These are phyloP conservation scores for Bjerkandera adusta DNA, from an alignment of 1,284 basidiomycete genomes.

Conservation along the genomic window DNA sequence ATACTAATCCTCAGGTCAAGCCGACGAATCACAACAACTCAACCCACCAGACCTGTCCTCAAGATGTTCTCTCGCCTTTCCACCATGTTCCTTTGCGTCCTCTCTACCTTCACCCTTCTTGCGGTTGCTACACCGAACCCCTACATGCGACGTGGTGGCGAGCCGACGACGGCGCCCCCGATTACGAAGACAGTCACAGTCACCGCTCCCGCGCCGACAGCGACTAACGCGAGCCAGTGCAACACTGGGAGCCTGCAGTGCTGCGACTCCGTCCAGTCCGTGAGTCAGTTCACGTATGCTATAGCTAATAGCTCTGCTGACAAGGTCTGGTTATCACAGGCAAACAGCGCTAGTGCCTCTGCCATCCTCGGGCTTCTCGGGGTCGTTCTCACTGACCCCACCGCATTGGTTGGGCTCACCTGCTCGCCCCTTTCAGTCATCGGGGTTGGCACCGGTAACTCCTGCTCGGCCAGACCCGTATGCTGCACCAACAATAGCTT, in stretches of 20 bases:
- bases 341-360: slow-evolving; percentile 8
- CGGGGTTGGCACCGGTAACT: slow-evolving; percentile 16
- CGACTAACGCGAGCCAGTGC: slow-evolving; percentile 9
- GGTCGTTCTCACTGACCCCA: slow-evolving; percentile 18
- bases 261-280: slow-evolving; percentile 2
- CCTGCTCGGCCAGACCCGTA: slow-evolving; percentile 18
- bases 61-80: slow-evolving; percentile 4
- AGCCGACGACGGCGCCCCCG: neutral
- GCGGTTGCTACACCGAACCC: slow-evolving; percentile 15
- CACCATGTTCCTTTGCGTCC: slow-evolving; percentile 11
- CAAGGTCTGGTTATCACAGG: too few relatives aligned
- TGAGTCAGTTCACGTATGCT: neutral
- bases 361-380: slow-evolving; percentile 18
- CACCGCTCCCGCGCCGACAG: slow-evolving; percentile 13
- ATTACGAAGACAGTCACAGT: slow-evolving; percentile 12
- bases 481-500: slow-evolving; percentile 26
- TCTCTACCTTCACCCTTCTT: slow-evolving; percentile 18
- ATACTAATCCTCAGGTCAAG: too few relatives aligned
- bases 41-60: neutral
- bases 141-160: neutral
- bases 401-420: slow-evolving; percentile 19
- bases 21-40: too few relatives aligned
- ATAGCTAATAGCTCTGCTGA: neutral
- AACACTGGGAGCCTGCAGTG: slow-evolving; percentile 9
- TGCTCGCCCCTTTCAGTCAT: slow-evolving; percentile 24